Percentiles rank a stretch among this genome's conserved stretches.
phyloP scores from a whole-genome alignment of 306 rosid species.

The Acmispon strigosus region DNA sequence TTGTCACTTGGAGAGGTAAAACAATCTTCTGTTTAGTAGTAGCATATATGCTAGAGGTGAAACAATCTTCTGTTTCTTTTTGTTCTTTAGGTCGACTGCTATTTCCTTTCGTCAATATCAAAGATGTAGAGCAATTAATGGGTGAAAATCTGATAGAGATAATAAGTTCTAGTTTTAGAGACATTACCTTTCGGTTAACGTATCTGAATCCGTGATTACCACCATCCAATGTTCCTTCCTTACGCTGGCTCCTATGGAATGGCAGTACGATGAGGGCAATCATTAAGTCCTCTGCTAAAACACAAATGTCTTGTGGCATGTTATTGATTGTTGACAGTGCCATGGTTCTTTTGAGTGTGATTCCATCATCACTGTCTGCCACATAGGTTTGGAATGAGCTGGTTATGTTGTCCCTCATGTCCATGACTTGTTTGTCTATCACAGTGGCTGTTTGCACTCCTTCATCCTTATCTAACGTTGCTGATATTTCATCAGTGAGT shows the following conservation, averaged over 20 bases:
- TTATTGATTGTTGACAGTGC: conserved; percentile 52
- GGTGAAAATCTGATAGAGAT: not conserved
- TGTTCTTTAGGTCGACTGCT: too few relatives aligned
- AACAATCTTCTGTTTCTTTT: too few relatives aligned
- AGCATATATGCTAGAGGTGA: too few relatives aligned
- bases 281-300: conserved; percentile 69
- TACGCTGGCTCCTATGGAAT: conserved; percentile 57
- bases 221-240: conserved; percentile 48
- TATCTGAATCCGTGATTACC: conserved; percentile 68
- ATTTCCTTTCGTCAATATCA: too few relatives aligned
- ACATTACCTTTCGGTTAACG: conserved; percentile 76
- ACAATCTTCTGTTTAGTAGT: too few relatives aligned
- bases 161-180: not conserved
- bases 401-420: conserved; percentile 59
- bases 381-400: conserved; percentile 45
- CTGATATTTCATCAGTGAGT: conserved; percentile 57
- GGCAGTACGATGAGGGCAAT: conserved; percentile 73
- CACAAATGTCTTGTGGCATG: conserved; percentile 63
- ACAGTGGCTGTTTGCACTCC: conserved; percentile 42
- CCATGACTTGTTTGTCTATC: conserved; percentile 36
- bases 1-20: too few relatives aligned
- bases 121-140: too few relatives aligned
- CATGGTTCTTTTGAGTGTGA: conserved; percentile 45
- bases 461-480: conserved; percentile 42
- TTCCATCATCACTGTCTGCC: conserved; percentile 34